Conservation (phyloP, 1,284 basidiomycete genomes). For the Pascua sp. region DNA sequence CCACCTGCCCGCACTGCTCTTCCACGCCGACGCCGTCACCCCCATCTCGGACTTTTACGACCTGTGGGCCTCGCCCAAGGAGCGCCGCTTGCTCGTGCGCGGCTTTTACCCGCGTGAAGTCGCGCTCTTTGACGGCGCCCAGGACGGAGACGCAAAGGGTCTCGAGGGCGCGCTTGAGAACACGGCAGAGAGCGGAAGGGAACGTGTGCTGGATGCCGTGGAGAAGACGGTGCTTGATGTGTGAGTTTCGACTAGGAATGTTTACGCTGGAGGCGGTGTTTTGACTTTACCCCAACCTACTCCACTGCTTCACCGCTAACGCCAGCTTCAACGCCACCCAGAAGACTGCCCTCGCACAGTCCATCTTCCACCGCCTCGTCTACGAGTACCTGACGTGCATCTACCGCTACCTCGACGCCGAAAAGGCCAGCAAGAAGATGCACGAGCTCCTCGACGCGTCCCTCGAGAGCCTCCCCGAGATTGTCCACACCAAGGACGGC, state of each 20-base stretch:
- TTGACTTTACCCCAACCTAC: no score
- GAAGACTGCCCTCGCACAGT: slow-evolving; percentile 77
- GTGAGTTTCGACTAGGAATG: slow-evolving; percentile 52
- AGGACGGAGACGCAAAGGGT: slow-evolving; percentile 50
- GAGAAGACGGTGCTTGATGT: slow-evolving; percentile 72
- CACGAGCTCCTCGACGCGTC: slow-evolving; percentile 53
- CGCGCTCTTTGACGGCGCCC: slow-evolving; percentile 68
- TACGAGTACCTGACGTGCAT: slow-evolving; percentile 48
- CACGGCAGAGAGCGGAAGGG: slow-evolving; percentile 61
- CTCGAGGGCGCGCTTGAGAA: slow-evolving; percentile 64
- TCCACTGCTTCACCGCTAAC: slow-evolving; percentile 47
- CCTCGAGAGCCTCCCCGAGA: slow-evolving; percentile 77
- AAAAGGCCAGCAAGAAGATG: slow-evolving; percentile 47
- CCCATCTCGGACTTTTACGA: slow-evolving; percentile 83
- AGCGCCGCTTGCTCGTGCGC: slow-evolving; percentile 69
- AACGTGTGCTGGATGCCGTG: slow-evolving; percentile 63
- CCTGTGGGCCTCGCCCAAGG: slow-evolving; percentile 75
- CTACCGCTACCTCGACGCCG: slow-evolving; percentile 41
- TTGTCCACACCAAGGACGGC: slow-evolving; percentile 87
- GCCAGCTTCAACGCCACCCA: slow-evolving; percentile 72
- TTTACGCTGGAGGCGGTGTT: not conserved
- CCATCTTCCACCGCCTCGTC: slow-evolving; percentile 72
- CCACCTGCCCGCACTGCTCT: slow-evolving; percentile 66
- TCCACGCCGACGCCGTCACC: slow-evolving; percentile 75
- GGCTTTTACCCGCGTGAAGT: slow-evolving; percentile 88